Base-by-base conservation (phyloP, 179 eudicot genomes). In the Beta lomatogona region DNA sequence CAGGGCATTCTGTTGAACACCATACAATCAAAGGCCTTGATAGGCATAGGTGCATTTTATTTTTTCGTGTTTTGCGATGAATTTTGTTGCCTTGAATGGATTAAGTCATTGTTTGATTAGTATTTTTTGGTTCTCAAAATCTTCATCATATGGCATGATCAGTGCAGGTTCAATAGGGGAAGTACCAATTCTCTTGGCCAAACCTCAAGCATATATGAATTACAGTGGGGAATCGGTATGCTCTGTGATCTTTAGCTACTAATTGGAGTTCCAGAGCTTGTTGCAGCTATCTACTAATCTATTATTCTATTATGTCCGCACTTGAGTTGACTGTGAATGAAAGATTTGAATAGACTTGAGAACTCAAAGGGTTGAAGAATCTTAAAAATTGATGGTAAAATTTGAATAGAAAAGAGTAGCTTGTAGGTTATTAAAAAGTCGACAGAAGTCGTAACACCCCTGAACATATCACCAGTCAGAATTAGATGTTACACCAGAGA, bases 191-290 rank as follows among this genome's bases (percentile, higher is more conserved):
- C 80, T 96, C 79, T 71, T 96, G 90, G 99, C 91, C 71, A 93
- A 96, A 81, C 97, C 99, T 80, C 98, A 94, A 86, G 87, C 98
- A n/a, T 96, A 96, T 80, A 92, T 96, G 96, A 96, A 94, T 82
- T 93, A 87, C 88, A 96, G 96, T 76, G 98, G 98, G 79, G 98
- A 96, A 87, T 88, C 98, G 84, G 99, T 96, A 80, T 52, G 91
- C 82, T 85, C 77, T 75, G 28, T 12, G 21, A 67, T 79, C 76
- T 80, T 58, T 54, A 25, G 77, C 60, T 44, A 54, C 48, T 25
- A 57, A 36, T 68, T 73, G 11, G 55, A 1, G 18, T 48, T 77
- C 44, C 13, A 10, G 11, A 41, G 44, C 61, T 57, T 58, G 52
- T 44, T 59, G 5, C 6, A 46, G 41, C 46, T 78, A 3, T 74